Evolutionary conservation across 2,329 filamentous ascomycete species (phyloP).

Genomic region (Xylaria sp.): DNA sequence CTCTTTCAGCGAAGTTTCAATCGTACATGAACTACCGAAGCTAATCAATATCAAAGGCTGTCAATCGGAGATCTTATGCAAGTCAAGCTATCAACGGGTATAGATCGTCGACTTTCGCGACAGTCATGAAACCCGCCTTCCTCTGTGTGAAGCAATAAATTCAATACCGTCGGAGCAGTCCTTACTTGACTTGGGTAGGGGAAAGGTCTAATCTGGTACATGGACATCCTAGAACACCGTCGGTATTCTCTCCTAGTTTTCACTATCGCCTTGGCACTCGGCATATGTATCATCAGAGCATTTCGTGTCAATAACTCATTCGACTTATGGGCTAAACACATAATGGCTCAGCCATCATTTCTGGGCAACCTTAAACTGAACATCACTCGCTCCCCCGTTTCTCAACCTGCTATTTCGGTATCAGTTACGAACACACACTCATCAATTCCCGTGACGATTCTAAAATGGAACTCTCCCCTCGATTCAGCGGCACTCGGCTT

Average conservation of each 20-base stretch:
- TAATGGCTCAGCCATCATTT: conserved; percentile 16
- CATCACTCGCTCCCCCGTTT: not conserved
- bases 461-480: conserved; percentile 23
- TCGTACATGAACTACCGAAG: not conserved
- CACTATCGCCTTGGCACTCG: conserved; percentile 1
- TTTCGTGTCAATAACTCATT: not conserved
- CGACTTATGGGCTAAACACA: not conserved
- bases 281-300: not conserved
- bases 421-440: conserved; percentile 17
- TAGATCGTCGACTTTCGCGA: not conserved
- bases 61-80: not conserved
- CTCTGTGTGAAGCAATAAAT: not conserved
- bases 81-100: not conserved
- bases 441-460: conserved; percentile 9
- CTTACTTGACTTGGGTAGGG: not conserved
- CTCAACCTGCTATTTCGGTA: conserved; percentile 3
- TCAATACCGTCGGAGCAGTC: not conserved
- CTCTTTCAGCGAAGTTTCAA: not conserved
- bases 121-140: not conserved
- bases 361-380: conserved; percentile 3
- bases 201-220: not conserved
- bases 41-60: not conserved
- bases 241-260: not conserved
- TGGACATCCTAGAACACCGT: conserved; percentile 4
- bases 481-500: conserved; percentile 19